phyloP scores from a whole-genome alignment of 306 rosid species.

The Quercus cerris region DNA sequence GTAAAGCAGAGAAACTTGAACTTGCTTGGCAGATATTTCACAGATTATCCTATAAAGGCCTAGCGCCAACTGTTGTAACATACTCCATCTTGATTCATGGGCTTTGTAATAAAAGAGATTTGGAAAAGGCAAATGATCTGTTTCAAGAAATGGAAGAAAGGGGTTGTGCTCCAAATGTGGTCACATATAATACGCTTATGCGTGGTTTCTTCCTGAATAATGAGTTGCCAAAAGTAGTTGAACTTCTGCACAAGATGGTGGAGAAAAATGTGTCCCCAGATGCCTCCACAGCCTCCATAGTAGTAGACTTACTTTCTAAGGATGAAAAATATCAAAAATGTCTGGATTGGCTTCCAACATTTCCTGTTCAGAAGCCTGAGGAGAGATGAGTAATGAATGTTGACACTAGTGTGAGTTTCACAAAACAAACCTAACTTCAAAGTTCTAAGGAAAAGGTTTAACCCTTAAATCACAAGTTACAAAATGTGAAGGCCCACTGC shows the following conservation, averaged over 20 bases:
- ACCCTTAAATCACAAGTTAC: constrained; percentile 2
- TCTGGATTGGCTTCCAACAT: constrained; percentile 42
- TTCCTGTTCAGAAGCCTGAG: constrained; percentile 12
- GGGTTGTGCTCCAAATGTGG: constrained; percentile 37
- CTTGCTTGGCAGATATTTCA: constrained; percentile 32
- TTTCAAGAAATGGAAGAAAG: constrained; percentile 35
- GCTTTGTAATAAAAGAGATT: constrained; percentile 32
- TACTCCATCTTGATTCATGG: constrained; percentile 42
- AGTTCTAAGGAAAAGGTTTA: neutral
- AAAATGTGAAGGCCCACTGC: neutral
- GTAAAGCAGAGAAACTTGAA: constrained; percentile 32
- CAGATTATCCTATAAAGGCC: constrained; percentile 20
- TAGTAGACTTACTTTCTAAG: constrained; percentile 31
- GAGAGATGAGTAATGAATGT: neutral
- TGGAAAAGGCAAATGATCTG: constrained; percentile 41
- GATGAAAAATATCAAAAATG: constrained; percentile 29
- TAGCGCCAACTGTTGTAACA: constrained; percentile 24
- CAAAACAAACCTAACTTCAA: neutral
- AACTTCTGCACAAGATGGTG: constrained; percentile 43
- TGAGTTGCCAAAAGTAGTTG: constrained; percentile 30
- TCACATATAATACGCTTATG: constrained; percentile 36
- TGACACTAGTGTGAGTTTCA: neutral
- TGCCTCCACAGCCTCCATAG: constrained; percentile 24
- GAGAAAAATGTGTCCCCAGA: constrained; percentile 38
- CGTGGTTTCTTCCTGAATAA: constrained; percentile 35